Evolutionary conservation across 805 yeast genomes (phyloP).

Genomic region (Yarrowia sp.): DNA sequence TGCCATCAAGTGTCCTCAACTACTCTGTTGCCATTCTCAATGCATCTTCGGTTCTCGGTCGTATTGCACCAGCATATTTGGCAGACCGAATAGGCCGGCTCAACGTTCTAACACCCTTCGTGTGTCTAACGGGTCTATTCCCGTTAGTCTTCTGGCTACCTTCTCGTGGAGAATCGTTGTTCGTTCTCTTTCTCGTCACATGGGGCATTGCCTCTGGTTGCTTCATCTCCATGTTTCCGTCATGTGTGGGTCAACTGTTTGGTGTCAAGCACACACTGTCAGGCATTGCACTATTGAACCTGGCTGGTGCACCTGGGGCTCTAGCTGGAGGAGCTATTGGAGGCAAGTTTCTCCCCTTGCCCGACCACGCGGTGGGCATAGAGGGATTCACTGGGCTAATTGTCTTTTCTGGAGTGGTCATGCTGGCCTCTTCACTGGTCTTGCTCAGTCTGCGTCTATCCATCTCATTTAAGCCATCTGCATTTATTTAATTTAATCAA

Average conservation of each 20-base stretch:
- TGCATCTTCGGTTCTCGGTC: conserved; percentile 53
- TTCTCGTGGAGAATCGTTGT: conserved; percentile 40
- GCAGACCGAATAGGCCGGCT: conserved; percentile 33
- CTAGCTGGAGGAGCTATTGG: conserved; percentile 52
- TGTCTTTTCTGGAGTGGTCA: conserved; percentile 49
- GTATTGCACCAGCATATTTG: conserved; percentile 21
- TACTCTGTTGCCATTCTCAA: conserved; percentile 48
- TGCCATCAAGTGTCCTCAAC: conserved; percentile 41
- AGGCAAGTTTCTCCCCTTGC: conserved; percentile 50
- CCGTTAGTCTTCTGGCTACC: conserved; percentile 45
- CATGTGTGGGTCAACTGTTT: conserved; percentile 51
- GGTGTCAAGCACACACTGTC: conserved; percentile 49
- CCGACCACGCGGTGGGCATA: conserved; percentile 40
- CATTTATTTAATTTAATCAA: conserved; percentile 41
- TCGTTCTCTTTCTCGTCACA: conserved; percentile 46
- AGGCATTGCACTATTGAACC: conserved; percentile 48
- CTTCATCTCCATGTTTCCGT: conserved; percentile 50
- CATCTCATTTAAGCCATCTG: conserved; percentile 41
- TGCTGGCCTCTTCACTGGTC: conserved; percentile 43
- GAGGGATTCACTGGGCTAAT: conserved; percentile 44
- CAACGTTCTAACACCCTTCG: conserved; percentile 26
- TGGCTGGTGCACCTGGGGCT: conserved; percentile 48
- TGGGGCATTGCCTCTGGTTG: conserved; percentile 53
- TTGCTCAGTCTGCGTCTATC: conserved; percentile 41
- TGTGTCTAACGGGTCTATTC: conserved; percentile 15